phyloP scores from a whole-genome alignment of 2,329 filamentous ascomycete genomes.

The Cladosporium sp. region DNA sequence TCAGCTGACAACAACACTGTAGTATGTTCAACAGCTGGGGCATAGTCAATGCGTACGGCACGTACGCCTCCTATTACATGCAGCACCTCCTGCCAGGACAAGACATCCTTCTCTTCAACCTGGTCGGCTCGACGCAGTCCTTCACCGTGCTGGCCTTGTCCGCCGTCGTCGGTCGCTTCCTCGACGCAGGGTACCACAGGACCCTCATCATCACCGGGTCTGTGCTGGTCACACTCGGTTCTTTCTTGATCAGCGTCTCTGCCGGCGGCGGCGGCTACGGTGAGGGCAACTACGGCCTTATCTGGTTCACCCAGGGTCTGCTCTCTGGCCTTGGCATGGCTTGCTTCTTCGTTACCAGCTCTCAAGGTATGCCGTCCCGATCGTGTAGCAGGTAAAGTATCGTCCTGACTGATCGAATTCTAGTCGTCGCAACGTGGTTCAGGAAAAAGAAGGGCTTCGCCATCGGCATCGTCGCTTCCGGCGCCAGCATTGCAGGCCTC shows the following conservation, averaged over 20 bases:
- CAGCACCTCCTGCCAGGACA: slow-evolving; percentile 36
- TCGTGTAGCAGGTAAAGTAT: too few relatives aligned
- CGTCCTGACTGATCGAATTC: slow-evolving; percentile 5
- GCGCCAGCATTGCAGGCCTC: slow-evolving; percentile 38
- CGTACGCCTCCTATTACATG: slow-evolving; percentile 45
- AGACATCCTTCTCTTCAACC: slow-evolving; percentile 39
- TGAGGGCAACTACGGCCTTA: slow-evolving; percentile 36
- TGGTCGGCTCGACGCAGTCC: slow-evolving; percentile 44
- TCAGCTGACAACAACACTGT: neutral
- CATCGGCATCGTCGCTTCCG: slow-evolving; percentile 46
- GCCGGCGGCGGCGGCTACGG: slow-evolving; percentile 31
- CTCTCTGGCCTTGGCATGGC: slow-evolving; percentile 45
- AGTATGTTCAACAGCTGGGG: slow-evolving; percentile 41
- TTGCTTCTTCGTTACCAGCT: slow-evolving; percentile 47
- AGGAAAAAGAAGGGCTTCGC: slow-evolving; percentile 41
- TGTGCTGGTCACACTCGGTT: slow-evolving; percentile 37
- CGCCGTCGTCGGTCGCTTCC: slow-evolving; percentile 40
- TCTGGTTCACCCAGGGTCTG: slow-evolving; percentile 44
- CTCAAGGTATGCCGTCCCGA: slow-evolving; percentile 36
- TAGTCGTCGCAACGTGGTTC: slow-evolving; percentile 47
- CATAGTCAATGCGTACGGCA: slow-evolving; percentile 45
- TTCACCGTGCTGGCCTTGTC: slow-evolving; percentile 43
- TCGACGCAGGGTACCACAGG: slow-evolving; percentile 42
- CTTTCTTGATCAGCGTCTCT: slow-evolving; percentile 38
- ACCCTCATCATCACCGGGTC: slow-evolving; percentile 37